phyloP scores from a whole-genome alignment of 768 basidiomycete genomes.

The Sistotremastrum suecicum region DNA sequence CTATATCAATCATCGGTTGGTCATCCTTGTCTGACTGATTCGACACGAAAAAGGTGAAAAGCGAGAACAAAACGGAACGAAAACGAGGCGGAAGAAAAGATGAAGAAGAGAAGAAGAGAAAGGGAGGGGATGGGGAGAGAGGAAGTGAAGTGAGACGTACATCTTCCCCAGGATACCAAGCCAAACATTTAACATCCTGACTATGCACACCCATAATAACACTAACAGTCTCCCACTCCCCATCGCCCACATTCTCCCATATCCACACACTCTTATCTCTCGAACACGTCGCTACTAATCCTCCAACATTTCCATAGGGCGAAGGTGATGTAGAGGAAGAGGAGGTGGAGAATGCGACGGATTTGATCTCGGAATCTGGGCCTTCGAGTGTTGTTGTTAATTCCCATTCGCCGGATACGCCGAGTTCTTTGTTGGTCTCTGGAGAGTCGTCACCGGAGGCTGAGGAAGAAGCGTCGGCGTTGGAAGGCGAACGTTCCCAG shows the following conservation, averaged over 20 bases:
- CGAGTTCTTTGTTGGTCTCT: too few relatives aligned
- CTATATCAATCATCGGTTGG: constrained; percentile 25
- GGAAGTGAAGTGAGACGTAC: constrained; percentile 24
- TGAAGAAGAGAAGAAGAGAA: not conserved
- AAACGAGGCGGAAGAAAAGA: too few relatives aligned
- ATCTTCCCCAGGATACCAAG: constrained; percentile 95
- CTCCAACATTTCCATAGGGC: constrained; percentile 13
- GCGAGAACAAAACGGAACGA: too few relatives aligned
- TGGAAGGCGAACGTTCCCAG: constrained; percentile 39
- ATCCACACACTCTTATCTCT: constrained; percentile 98
- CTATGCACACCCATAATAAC: constrained; percentile 64
- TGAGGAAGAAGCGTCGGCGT: constrained; percentile 4
- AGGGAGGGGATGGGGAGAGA: not conserved
- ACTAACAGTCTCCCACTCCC: not conserved
- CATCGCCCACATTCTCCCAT: constrained; percentile 68
- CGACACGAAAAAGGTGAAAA: too few relatives aligned
- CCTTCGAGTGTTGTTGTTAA: constrained; percentile 80
- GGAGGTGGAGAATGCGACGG: constrained; percentile 66
- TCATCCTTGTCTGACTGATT: constrained; percentile 1
- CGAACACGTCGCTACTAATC: constrained; percentile 81
- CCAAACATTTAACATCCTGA: constrained; percentile 90
- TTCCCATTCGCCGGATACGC: constrained; percentile 67
- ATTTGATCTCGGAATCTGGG: constrained; percentile 95
- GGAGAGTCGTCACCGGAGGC: too few relatives aligned
- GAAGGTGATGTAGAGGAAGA: too few relatives aligned